Percentiles rank a stretch among this genome's conserved stretches.
Conservation (phyloP, 164 flowering plant species). For the Akebia trifoliata region DNA sequence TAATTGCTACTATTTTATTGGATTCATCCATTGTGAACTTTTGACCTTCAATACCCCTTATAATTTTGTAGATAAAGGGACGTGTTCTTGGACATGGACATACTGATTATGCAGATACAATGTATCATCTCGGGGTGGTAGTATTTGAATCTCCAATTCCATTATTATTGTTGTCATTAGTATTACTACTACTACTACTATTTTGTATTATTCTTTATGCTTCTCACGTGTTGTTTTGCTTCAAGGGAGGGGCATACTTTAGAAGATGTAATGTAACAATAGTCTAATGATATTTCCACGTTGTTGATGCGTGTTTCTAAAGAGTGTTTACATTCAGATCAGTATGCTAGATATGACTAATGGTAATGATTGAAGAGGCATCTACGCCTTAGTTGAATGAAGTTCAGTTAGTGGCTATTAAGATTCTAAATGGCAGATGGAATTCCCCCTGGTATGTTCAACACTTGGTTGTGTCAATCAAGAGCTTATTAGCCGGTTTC, state of each 20-base stretch:
- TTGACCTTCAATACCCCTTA: slow-evolving; percentile 1
- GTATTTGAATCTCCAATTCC: not conserved
- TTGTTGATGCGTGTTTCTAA: not conserved
- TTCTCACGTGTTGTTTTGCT: not conserved
- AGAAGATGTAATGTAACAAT: not conserved
- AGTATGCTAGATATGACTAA: too few species aligned
- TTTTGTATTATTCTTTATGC: not conserved
- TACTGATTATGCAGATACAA: slow-evolving; percentile 81
- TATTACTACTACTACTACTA: not conserved
- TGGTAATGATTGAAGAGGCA: too few species aligned
- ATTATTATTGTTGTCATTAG: not conserved
- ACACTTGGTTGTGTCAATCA: too few species aligned
- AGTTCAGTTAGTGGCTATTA: too few species aligned
- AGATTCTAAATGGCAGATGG: too few species aligned
- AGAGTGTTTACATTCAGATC: too few species aligned
- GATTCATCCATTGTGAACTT: slow-evolving; percentile 3
- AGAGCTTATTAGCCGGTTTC: too few species aligned
- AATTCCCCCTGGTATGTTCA: too few species aligned
- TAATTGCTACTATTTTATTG: not conserved
- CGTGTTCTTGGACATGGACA: slow-evolving; percentile 72
- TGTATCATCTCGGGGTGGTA: slow-evolving; percentile 93
- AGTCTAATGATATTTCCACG: not conserved
- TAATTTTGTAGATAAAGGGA: slow-evolving; percentile 60
- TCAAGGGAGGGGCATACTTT: not conserved
- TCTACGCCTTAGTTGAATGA: too few species aligned